phyloP scores from a whole-genome alignment of 2,329 filamentous ascomycete genomes.

The Epichloe glyceriae region DNA sequence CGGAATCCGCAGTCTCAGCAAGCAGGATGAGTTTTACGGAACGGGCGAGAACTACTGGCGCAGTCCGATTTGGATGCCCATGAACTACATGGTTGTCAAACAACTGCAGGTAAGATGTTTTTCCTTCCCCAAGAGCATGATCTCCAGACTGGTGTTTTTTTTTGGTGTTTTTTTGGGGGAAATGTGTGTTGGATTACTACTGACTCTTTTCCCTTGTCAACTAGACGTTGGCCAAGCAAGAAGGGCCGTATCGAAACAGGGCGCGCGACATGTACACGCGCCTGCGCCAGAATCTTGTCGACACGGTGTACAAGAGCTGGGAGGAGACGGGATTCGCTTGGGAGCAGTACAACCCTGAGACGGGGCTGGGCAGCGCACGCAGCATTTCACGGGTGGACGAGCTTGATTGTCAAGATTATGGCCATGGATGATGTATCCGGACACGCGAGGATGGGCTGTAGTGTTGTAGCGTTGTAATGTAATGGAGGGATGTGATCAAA shows the following conservation, averaged over 20 bases:
- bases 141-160: no score
- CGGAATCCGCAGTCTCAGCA: conserved; percentile 83
- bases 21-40: conserved; percentile 69
- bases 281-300: conserved; percentile 72
- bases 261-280: conserved; percentile 63
- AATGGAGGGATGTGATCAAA: no score
- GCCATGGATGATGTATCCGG: conserved; percentile 63
- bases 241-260: conserved; percentile 53
- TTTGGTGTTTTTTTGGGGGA: neutral
- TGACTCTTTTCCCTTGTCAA: neutral
- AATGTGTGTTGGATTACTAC: neutral
- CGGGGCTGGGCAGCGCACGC: conserved; percentile 81
- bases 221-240: conserved; percentile 48
- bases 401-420: conserved; percentile 94
- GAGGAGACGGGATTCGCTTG: conserved; percentile 87
- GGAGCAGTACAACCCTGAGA: conserved; percentile 96
- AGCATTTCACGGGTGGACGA: conserved; percentile 99
- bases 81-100: conserved; percentile 79
- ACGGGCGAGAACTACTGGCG: conserved; percentile 97
- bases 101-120: conserved; percentile 54
- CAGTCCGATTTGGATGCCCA: conserved; percentile 87
- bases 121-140: no score
- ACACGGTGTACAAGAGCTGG: conserved; percentile 83
- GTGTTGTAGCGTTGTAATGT: neutral
- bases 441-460: conserved; percentile 35